phyloP scores from a whole-genome alignment of 805 yeast species.

The Diddensiella santjacobensis region DNA sequence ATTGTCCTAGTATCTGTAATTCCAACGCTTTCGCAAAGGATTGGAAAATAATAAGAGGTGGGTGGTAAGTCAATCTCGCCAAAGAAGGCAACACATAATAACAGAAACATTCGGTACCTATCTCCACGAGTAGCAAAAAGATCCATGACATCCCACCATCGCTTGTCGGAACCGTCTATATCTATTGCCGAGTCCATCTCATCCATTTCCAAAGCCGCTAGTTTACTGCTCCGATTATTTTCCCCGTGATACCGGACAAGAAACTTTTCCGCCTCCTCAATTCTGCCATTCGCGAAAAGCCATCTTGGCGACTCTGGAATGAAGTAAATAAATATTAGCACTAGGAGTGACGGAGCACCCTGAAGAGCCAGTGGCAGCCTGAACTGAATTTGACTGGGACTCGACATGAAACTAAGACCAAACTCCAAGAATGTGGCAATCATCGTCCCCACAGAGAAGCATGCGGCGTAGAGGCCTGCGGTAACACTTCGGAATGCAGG shows the following conservation, averaged over 20 bases:
- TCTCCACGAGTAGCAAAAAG: conserved; percentile 8
- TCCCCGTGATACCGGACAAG: conserved; percentile 9
- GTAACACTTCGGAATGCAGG: conserved; percentile 21
- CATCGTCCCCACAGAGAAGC: conserved; percentile 19
- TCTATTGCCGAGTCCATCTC: conserved; percentile 7
- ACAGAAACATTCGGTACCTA: conserved; percentile 8
- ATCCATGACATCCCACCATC: conserved; percentile 11
- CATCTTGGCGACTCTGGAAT: conserved; percentile 24
- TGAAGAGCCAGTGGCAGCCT: conserved; percentile 6
- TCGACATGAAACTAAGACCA: conserved; percentile 6
- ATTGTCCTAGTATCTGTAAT: not conserved
- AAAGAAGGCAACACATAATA: conserved; percentile 2
- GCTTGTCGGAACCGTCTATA: not conserved
- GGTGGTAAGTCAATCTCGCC: conserved; percentile 5
- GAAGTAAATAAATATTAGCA: conserved; percentile 7
- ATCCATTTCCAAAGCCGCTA: conserved; percentile 5
- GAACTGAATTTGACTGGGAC: not conserved
- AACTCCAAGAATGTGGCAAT: conserved; percentile 15
- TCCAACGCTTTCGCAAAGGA: not conserved
- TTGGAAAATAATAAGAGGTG: conserved; percentile 3
- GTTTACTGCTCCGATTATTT: not conserved
- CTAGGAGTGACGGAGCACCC: conserved; percentile 8
- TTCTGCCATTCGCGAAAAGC: conserved; percentile 11
- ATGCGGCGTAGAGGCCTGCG: conserved; percentile 19
- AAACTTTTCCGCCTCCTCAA: conserved; percentile 6